Conservation (phyloP, 139 green algal species). For the Eudorina sp. region DNA sequence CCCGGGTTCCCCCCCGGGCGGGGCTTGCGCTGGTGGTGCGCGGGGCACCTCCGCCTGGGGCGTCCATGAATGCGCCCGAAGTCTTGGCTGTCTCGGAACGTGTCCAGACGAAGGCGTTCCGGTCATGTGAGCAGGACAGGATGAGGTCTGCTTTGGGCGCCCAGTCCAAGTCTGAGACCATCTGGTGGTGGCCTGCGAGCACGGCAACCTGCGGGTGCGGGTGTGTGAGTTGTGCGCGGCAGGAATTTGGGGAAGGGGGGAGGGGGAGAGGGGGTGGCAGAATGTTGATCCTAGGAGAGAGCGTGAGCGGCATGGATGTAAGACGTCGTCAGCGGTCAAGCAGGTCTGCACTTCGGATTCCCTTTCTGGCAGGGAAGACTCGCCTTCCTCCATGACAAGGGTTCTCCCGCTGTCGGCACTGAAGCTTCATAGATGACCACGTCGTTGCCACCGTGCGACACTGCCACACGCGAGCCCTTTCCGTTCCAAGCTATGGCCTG, state of each 20-base stretch:
- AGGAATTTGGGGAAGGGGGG: too few species aligned
- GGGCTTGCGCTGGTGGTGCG: neutral
- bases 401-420: too few species aligned
- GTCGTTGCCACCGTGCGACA: slow-evolving; percentile 24
- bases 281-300: too few species aligned
- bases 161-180: slow-evolving; percentile 39
- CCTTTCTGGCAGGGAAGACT: too few species aligned
- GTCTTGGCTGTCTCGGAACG: neutral
- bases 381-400: too few species aligned
- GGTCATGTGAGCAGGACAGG: slow-evolving; percentile 39
- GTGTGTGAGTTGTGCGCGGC: neutral
- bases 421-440: slow-evolving; percentile 5
- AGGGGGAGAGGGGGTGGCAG: too few species aligned
- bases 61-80: neutral
- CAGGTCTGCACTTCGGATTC: too few species aligned
- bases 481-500: slow-evolving; percentile 31
- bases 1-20: too few species aligned
- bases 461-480: neutral
- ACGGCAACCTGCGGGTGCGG: neutral
- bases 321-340: too few species aligned
- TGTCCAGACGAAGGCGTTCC: slow-evolving; percentile 41
- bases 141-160: neutral
- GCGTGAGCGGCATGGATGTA: too few species aligned
- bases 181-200: slow-evolving; percentile 9
- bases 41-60: too few species aligned